Conservation (phyloP, 1,139 yeast genomes). For the Tardiomyces depauwii region DNA sequence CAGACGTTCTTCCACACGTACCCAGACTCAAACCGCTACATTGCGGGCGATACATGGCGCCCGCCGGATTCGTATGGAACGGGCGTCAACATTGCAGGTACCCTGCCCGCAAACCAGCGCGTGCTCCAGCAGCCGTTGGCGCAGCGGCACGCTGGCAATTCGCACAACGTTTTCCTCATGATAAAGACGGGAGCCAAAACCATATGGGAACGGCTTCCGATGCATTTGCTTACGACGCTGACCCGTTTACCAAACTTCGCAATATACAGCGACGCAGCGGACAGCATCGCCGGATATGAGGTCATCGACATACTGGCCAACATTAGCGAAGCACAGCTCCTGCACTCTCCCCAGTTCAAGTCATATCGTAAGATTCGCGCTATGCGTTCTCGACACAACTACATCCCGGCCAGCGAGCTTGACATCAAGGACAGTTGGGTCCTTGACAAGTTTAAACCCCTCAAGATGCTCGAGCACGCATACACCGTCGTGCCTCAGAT, state of each 20-base stretch:
- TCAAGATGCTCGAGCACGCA: conserved; percentile 29
- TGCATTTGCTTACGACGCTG: conserved; percentile 6
- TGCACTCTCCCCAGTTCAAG: background rate
- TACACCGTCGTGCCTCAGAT: conserved; percentile 17
- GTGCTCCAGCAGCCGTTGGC: background rate
- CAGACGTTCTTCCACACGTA: conserved; percentile 19
- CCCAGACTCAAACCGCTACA: conserved; percentile 19
- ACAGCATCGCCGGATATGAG: conserved; percentile 5
- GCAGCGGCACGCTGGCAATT: background rate
- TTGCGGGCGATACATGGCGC: conserved; percentile 22
- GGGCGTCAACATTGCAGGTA: background rate
- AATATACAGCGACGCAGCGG: conserved; percentile 8
- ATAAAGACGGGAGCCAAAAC: conserved; percentile 10
- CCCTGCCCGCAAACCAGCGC: too few relatives aligned
- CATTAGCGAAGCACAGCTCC: conserved; percentile 1
- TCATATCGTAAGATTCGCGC: background rate
- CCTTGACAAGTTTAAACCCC: conserved; percentile 27
- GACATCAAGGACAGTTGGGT: conserved; percentile 17
- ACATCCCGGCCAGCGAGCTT: conserved; percentile 1
- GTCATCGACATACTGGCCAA: conserved; percentile 7
- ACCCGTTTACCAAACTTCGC: conserved; percentile 5
- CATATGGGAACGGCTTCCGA: conserved; percentile 9
- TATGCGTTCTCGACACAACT: background rate
- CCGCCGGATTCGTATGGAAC: conserved; percentile 13
- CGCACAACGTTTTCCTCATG: conserved; percentile 2